Base-by-base conservation (phyloP, 345 rosid species). In the Raphanus sativus region DNA sequence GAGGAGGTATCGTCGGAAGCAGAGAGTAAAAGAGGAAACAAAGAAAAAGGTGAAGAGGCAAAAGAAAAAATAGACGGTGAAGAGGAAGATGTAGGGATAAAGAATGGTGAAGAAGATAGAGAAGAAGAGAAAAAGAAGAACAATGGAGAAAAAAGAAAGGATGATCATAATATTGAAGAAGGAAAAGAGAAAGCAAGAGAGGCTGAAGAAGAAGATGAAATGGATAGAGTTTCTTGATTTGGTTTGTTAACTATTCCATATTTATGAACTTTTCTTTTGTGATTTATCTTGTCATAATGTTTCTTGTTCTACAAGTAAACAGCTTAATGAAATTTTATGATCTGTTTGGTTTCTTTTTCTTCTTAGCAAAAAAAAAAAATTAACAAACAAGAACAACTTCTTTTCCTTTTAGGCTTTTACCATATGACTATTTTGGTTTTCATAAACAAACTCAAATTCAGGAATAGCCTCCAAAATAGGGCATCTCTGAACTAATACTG, bases 1-100 rank as follows among this genome's bases (percentile, higher is more conserved):
- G 82, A 73, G 60, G 67, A 79, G 82, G 16, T 61, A 2, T 79
- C 78, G 0, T 79, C 77, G 8, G 63, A 73, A 13, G 60, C 67
- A 74, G 29, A 75, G 70, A 69, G 55, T 62, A 25, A 12, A 55
- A 38, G 55, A 70, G n/a, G 30, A 34, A 54, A 54, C 9, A 71
- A 7, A 25, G 66, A 75, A 10, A 40, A 65, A 10, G 67, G 58
- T 7, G 52, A 72, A 59, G 72, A 77, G 5, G 48, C 52, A n/a
- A 72, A 32, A 28, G 21, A 21, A 21, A 21, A 21, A 21, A 21
- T 21, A 21, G 21, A 21, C 21, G 48, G 28, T n/a, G 68, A 54
- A 56, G 67, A 64, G 32, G 72, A 69, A 38, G 65, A 52, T 34
- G 11, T 9, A 32, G 30, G 40, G 11, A 68, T 60, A 63, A 36